Conservation (phyloP, 495 filamentous ascomycete species). For the Aspergillus leporis region DNA sequence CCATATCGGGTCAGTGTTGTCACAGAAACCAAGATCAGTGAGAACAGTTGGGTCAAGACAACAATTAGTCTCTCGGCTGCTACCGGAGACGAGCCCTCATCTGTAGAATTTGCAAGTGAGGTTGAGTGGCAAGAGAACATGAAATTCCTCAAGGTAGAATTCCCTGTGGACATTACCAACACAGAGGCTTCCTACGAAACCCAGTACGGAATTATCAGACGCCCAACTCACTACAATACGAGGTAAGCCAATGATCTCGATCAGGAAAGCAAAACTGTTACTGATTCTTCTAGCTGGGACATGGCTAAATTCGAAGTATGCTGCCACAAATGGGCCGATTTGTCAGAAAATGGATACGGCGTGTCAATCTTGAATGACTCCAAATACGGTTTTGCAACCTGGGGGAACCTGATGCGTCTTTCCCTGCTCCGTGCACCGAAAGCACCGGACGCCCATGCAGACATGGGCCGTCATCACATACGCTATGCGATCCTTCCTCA, state of each 20-base stretch:
- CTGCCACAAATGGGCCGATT: constrained; percentile 96
- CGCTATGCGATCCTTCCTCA: constrained; percentile 94
- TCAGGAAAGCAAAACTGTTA: constrained; percentile 12
- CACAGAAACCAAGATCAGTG: constrained; percentile 82
- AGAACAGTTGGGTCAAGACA: constrained; percentile 83
- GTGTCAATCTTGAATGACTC: constrained; percentile 93
- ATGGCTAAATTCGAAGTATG: constrained; percentile 99
- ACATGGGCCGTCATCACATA: constrained; percentile 90
- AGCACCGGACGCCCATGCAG: constrained; percentile 91
- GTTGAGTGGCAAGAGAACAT: constrained; percentile 93
- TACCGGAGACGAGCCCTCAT: constrained; percentile 61
- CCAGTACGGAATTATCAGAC: constrained; percentile 82
- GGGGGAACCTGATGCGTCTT: constrained; percentile 88
- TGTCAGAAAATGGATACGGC: constrained; percentile 89
- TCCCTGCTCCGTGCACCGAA: constrained; percentile 91
- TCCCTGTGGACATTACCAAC: constrained; percentile 88
- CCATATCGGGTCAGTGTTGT: constrained; percentile 74
- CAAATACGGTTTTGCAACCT: constrained; percentile 95
- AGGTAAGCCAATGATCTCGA: constrained; percentile 40
- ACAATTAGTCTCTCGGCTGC: constrained; percentile 76
- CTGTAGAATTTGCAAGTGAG: constrained; percentile 76
- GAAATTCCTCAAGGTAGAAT: constrained; percentile 99
- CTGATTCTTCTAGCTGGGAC: constrained; percentile 67
- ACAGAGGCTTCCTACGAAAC: constrained; percentile 96
- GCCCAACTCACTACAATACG: constrained; percentile 95